These are phyloP conservation scores for Vaccinium macrocarpon DNA, from an alignment of 148 eudicot species.

Conservation along the genomic window DNA sequence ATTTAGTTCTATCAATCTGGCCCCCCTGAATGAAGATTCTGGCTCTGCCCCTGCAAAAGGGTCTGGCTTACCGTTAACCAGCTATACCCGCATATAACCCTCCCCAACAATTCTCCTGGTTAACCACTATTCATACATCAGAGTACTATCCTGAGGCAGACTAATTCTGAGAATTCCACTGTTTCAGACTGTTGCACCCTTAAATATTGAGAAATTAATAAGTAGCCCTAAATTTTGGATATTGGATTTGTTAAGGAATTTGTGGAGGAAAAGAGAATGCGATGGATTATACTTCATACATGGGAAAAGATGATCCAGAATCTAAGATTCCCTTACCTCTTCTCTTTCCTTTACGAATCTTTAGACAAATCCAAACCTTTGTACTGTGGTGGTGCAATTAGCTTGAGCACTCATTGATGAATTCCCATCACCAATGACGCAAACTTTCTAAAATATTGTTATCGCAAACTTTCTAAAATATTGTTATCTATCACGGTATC, in stretches of 20 bases:
- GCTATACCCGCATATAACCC: not conserved
- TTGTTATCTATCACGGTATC: not conserved
- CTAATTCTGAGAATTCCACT: not conserved
- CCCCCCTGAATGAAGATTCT: not conserved
- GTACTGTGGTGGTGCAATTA: not conserved
- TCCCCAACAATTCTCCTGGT: not conserved
- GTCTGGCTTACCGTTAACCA: not conserved
- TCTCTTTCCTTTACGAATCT: not conserved
- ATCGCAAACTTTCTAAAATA: not conserved
- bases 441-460: not conserved
- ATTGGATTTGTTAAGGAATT: not conserved
- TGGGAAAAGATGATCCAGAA: slow-evolving; percentile 17
- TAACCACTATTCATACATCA: not conserved
- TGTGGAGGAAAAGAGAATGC: not conserved
- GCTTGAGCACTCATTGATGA: not conserved
- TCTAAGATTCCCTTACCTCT: not conserved
- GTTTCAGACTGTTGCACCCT: not conserved
- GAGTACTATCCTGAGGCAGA: not conserved
- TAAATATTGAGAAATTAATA: not conserved
- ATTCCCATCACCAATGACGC: not conserved
- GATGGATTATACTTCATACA: slow-evolving; percentile 13
- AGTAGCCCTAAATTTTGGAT: not conserved
- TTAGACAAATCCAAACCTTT: not conserved
- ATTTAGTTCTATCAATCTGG: not conserved
- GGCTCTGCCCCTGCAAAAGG: not conserved